Base-by-base conservation (phyloP, 805 yeast species). In the Cyberlindnera amylophila region DNA sequence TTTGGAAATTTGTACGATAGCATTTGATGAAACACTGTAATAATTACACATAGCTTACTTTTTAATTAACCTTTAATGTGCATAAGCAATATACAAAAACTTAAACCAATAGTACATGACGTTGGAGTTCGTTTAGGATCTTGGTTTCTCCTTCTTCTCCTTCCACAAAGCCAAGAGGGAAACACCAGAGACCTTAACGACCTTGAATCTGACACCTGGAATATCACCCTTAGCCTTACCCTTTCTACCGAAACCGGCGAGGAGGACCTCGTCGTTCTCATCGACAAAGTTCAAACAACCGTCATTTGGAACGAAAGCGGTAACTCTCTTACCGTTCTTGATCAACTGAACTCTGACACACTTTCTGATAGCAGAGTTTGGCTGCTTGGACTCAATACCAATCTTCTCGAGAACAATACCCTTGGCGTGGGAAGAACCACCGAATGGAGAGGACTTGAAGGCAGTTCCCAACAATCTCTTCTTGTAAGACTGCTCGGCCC, bases 181-280 rank as follows among this genome's bases (percentile, higher is more conserved):
- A 68, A 95, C 99, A 86, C 99, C 99, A 65, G 99, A 87, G 65
- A 93, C 99, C 83, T 93, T 93, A 73, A 93, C 99, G 72, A 93
- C 99, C 87, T 93, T 93, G 89, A 93, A 93, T 86, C 99, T 93
- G 72, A 93, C 99, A 88, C 99, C 99, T 75, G 99, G 99, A 71
- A 93, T 91, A 90, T 93, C 99, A 83, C 99, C 99, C 95, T 93
- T 93, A 75, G 99, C 99, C 84, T 93, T 93, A 82, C 99, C 99
- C 84, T 96, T 93, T 81, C 98, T 89, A 88, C 99, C 99, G 89
- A 93, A 93, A 83, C 99, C 99, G 68, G 99, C 98, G 66, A 93
- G 82, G 68, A 93, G 81, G 65, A 93, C 99, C 77, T 93, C 98
- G 79, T 93, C 99, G 82, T 93, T 93, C 81, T 93, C 98, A 73